Evolutionary conservation across 371 early-diverging fungal species (phyloP), one percentile per base, ranked within the genome.

Genomic region (Mucor racemosus): DNA sequence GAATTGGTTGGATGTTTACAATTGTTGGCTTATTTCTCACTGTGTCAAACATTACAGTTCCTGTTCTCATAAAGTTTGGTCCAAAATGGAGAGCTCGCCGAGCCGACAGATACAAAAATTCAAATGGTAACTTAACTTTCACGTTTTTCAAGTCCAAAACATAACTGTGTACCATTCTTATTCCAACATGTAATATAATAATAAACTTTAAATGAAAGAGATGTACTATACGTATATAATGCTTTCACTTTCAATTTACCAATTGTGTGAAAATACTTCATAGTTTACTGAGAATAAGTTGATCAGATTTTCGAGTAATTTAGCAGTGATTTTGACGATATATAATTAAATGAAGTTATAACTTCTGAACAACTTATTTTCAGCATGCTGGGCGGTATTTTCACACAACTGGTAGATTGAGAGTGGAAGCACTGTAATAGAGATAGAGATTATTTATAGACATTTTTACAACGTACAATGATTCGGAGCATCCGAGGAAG

Each of bases 1-100:
- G 76, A 0, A 60, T 66, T 26, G 68, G 58, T 1, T 76, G 71
- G 67, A 65, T 68, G 60, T 73, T 76, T 48, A 64, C 71, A 1
- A 56, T 65, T 14, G 11, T 75, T 17, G 69, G 67, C 4, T 26
- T 68, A 14, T 14, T 73, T 13, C 38, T 56, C 46, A 39, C 62
- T 11, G 35, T 55, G 1, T 40, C 50, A 11, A 73, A 71, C 31
- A 59, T 57, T 13, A n/a, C 35, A 7, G 21, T 76, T 10, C 56
- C 66, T 17, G 44, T 71, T 3, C 39, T 74, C 14, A n/a, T 70
- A 7, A 71, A 60, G 34, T 71, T 41, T 44, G 76, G 76, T 17
- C 65, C 74, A 10, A 15, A 13, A 7, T 76, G 76, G 76, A 67
- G 64, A 39, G 33, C 41, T 17, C 17, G 59, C 14, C 64, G 76